phyloP scores from a whole-genome alignment of 2,329 filamentous ascomycete species.

The Sarocladium brachiariae region DNA sequence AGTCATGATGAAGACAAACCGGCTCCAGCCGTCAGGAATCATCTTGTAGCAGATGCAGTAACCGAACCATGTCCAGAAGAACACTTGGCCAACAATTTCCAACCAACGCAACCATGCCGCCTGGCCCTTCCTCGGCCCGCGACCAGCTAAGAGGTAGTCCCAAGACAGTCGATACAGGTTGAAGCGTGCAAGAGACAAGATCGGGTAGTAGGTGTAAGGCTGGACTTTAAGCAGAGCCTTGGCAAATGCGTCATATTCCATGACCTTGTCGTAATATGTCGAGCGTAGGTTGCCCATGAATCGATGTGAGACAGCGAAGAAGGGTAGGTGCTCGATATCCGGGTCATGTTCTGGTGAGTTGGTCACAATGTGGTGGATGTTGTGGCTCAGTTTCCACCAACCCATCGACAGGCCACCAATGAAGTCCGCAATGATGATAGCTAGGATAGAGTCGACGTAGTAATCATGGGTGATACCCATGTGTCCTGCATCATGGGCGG shows the following conservation, averaged over 20 bases:
- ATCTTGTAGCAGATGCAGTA: constrained; percentile 65
- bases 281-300: constrained; percentile 68
- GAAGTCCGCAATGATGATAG: constrained; percentile 85
- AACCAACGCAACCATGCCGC: constrained; percentile 79
- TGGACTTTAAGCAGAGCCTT: constrained; percentile 67
- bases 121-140: constrained; percentile 66
- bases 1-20: constrained; percentile 69
- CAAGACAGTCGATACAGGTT: constrained; percentile 81
- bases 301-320: constrained; percentile 80
- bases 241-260: constrained; percentile 71
- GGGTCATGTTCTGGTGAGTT: constrained; percentile 94
- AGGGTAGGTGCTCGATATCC: constrained; percentile 85
- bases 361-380: constrained; percentile 94
- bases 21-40: constrained; percentile 61
- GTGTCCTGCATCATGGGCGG: constrained; percentile 90
- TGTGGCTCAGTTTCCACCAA: constrained; percentile 97
- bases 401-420: constrained; percentile 82
- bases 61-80: constrained; percentile 85
- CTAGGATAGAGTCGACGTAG: constrained; percentile 73
- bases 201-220: constrained; percentile 74
- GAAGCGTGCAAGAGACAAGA: constrained; percentile 76
- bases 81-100: constrained; percentile 67
- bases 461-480: constrained; percentile 96
- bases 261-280: constrained; percentile 75
- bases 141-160: constrained; percentile 64